phyloP scores from a whole-genome alignment of 352 stramenopile genomes.

The Pythium dissimile region DNA sequence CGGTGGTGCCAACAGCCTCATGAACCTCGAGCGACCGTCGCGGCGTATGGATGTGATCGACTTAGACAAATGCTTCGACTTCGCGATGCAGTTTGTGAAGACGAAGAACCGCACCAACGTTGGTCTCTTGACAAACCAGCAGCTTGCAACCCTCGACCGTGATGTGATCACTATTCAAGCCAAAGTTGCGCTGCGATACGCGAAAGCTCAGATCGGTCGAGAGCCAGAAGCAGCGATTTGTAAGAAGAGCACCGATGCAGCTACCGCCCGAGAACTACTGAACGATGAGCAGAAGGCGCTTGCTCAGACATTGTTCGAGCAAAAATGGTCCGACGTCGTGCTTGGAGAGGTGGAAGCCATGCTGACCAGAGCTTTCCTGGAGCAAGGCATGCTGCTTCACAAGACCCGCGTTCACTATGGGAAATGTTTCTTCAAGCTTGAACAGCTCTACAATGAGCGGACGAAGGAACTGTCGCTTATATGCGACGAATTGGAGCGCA shows the following conservation, averaged over 20 bases:
- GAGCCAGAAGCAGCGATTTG: not conserved
- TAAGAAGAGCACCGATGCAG: not conserved
- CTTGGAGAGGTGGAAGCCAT: slow-evolving; percentile 86
- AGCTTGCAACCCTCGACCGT: slow-evolving; percentile 59
- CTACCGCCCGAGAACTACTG: not conserved
- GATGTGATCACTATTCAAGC: slow-evolving; percentile 63
- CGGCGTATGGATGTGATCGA: slow-evolving; percentile 65
- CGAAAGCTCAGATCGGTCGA: no score
- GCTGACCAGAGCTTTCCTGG: slow-evolving; percentile 84
- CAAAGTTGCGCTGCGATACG: slow-evolving; percentile 28
- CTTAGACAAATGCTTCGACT: slow-evolving; percentile 65
- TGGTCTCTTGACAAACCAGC: slow-evolving; percentile 38
- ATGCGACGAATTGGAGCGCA: slow-evolving; percentile 34
- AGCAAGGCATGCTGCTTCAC: slow-evolving; percentile 79
- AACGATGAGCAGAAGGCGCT: slow-evolving; percentile 34
- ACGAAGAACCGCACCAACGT: slow-evolving; percentile 34
- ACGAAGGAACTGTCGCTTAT: slow-evolving; percentile 32
- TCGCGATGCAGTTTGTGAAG: slow-evolving; percentile 55
- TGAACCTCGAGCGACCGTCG: slow-evolving; percentile 54
- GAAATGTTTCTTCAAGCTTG: slow-evolving; percentile 70
- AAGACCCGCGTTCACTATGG: slow-evolving; percentile 82
- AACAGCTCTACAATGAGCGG: slow-evolving; percentile 42
- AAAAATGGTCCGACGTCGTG: slow-evolving; percentile 90
- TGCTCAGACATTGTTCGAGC: slow-evolving; percentile 73
- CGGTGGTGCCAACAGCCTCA: slow-evolving; percentile 38